A percentile compares a stretch with the other conserved stretches of the same genome.
These are phyloP conservation scores for Trypanosoma avium DNA, from an alignment of 208 protist genomes.

Conservation along the genomic window DNA sequence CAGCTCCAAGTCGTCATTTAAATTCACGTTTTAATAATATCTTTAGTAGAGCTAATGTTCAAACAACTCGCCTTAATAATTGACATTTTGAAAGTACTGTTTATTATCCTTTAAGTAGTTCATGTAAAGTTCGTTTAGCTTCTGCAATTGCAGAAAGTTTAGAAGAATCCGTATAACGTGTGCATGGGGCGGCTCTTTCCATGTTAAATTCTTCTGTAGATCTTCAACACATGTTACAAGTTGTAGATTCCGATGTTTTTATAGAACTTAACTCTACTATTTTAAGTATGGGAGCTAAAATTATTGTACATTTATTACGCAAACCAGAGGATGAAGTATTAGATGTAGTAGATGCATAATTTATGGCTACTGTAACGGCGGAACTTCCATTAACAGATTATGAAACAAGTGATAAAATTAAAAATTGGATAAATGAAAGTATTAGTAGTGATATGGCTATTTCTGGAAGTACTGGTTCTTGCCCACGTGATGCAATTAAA, in stretches of 20 bases:
- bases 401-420: not conserved
- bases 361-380: constrained; percentile 22
- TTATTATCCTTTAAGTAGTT: constrained; percentile 26
- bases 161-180: constrained; percentile 26
- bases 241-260: constrained; percentile 35
- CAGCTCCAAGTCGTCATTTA: constrained; percentile 44
- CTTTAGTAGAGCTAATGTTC: constrained; percentile 13
- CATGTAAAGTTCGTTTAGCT: constrained; percentile 21
- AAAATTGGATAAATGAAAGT: not conserved
- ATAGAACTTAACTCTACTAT: constrained; percentile 22
- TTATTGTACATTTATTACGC: constrained; percentile 21
- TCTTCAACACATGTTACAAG: constrained; percentile 27
- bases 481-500: constrained; percentile 41
- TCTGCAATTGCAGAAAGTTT: constrained; percentile 22
- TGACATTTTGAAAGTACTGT: constrained; percentile 34
- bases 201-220: constrained; percentile 16
- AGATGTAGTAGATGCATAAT: not conserved
- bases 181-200: constrained; percentile 21
- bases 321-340: not conserved
- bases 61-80: constrained; percentile 19
- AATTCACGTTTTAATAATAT: constrained; percentile 31
- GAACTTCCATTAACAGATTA: constrained; percentile 20
- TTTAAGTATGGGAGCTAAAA: constrained; percentile 20
- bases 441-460: constrained; percentile 32
- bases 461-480: constrained; percentile 23